Conservation (phyloP, 2,329 filamentous ascomycete species). For the Colletotrichum sp. region DNA sequence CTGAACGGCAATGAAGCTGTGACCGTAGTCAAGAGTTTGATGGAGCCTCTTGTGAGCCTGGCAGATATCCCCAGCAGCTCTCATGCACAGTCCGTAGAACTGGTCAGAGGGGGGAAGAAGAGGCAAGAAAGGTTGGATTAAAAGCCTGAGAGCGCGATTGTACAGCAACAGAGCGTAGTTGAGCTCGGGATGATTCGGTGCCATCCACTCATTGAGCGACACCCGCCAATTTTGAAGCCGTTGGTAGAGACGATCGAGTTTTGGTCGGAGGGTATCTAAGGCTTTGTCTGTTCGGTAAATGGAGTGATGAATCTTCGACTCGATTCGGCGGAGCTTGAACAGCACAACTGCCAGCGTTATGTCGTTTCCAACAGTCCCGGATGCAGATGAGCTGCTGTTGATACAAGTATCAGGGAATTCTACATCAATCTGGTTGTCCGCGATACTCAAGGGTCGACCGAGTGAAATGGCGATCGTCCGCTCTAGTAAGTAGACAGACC, state of each 20-base stretch:
- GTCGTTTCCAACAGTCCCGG: conserved; percentile 36
- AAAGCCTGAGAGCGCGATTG: conserved; percentile 51
- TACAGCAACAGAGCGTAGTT: conserved; percentile 56
- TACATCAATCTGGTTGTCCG: conserved; percentile 56
- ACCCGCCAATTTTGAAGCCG: conserved; percentile 57
- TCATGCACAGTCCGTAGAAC: conserved; percentile 47
- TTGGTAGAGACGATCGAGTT: conserved; percentile 49
- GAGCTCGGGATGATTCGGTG: conserved; percentile 50
- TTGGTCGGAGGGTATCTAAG: conserved; percentile 45
- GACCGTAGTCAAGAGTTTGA: conserved; percentile 42
- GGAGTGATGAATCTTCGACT: conserved; percentile 55
- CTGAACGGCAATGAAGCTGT: conserved; percentile 47
- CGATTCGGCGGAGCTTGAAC: conserved; percentile 49
- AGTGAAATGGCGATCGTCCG: conserved; percentile 54
- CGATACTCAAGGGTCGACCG: conserved; percentile 53
- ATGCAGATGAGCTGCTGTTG: conserved; percentile 28
- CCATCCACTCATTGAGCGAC: conserved; percentile 59
- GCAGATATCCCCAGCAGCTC: conserved; percentile 44
- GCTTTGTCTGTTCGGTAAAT: conserved; percentile 55
- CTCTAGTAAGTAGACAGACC: conserved; percentile 56
- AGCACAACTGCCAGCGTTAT: conserved; percentile 43
- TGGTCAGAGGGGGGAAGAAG: conserved; percentile 49
- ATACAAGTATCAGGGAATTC: conserved; percentile 44
- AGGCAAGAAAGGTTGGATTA: conserved; percentile 55
- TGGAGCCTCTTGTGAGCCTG: conserved; percentile 47